These are phyloP conservation scores for Penstemon barbatus DNA, from an alignment of 257 asterid genomes.

Conservation along the genomic window DNA sequence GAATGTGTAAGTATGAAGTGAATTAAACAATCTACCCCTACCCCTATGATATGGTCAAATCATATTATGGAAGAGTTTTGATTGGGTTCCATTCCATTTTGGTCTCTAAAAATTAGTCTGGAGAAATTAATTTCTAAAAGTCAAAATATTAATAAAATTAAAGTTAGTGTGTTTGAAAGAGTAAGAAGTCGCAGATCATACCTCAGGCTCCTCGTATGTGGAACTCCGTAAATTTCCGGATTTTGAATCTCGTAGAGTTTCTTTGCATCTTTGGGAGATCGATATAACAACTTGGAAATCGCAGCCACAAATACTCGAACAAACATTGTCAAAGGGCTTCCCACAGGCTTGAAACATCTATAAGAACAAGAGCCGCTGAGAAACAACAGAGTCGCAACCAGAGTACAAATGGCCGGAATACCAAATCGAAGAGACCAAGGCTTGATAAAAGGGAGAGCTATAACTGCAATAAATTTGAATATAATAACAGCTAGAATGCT, in stretches of 20 bases:
- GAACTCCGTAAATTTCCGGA: background rate
- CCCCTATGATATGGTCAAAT: too few species aligned
- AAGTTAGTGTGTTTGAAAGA: background rate
- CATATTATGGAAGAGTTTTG: too few species aligned
- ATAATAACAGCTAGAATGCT: background rate
- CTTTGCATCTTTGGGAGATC: background rate
- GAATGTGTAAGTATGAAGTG: too few species aligned
- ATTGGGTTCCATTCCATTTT: too few species aligned
- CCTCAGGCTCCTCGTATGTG: slow-evolving; percentile 1
- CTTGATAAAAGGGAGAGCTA: slow-evolving; percentile 14
- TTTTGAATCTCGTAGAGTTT: background rate
- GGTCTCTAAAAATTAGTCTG: too few species aligned
- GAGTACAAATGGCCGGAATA: slow-evolving; percentile 22
- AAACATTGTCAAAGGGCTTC: background rate
- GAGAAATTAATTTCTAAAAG: too few species aligned
- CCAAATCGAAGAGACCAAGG: slow-evolving; percentile 22
- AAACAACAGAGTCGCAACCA: slow-evolving; percentile 8
- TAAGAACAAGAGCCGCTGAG: background rate
- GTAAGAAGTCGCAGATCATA: background rate
- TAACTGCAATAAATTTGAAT: background rate
- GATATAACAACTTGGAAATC: background rate
- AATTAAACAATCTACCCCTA: too few species aligned
- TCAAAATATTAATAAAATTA: too few species aligned
- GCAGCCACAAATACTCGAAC: slow-evolving; percentile 9
- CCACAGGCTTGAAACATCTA: background rate